These are phyloP conservation scores for Aleurites moluccanus DNA, from an alignment of 441 rosid species.

Conservation along the genomic window DNA sequence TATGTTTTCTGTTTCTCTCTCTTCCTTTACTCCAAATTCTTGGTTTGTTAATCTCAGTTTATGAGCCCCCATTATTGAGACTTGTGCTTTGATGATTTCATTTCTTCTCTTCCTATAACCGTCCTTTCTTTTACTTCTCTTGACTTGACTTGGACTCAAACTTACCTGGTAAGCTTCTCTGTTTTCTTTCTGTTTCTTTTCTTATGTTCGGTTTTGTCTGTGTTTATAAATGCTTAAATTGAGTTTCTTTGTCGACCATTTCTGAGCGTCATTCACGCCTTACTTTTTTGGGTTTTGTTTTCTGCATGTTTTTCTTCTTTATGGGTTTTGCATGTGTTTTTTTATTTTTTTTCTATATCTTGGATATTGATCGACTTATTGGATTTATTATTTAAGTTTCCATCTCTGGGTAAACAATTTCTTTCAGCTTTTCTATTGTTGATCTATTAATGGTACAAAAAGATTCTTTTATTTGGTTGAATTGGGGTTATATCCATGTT, in stretches of 20 bases:
- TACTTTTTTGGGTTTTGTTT: constrained; percentile 12
- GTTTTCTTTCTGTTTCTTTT: background rate
- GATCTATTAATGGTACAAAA: constrained; percentile 14
- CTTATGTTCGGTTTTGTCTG: background rate
- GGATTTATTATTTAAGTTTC: background rate
- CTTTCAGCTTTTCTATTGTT: background rate
- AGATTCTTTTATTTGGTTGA: background rate
- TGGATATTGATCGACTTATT: background rate
- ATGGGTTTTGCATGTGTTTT: background rate
- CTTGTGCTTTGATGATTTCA: constrained; percentile 14
- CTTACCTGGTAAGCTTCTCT: constrained; percentile 32
- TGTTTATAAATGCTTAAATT: background rate
- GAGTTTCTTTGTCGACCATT: background rate
- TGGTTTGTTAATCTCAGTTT: constrained; percentile 26
- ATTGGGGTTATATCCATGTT: background rate
- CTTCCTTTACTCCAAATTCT: constrained; percentile 37
- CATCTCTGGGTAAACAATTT: background rate
- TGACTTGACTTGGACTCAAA: constrained; percentile 33
- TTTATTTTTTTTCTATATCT: background rate
- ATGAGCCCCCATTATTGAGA: constrained; percentile 17
- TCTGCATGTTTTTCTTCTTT: constrained; percentile 6
- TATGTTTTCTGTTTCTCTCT: constrained; percentile 21
- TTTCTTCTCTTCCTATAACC: constrained; percentile 24
- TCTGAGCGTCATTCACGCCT: constrained; percentile 10
- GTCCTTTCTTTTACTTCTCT: constrained; percentile 34